These are phyloP conservation scores for Jatropha podagrica DNA, from an alignment of 441 rosid genomes.

Conservation along the genomic window DNA sequence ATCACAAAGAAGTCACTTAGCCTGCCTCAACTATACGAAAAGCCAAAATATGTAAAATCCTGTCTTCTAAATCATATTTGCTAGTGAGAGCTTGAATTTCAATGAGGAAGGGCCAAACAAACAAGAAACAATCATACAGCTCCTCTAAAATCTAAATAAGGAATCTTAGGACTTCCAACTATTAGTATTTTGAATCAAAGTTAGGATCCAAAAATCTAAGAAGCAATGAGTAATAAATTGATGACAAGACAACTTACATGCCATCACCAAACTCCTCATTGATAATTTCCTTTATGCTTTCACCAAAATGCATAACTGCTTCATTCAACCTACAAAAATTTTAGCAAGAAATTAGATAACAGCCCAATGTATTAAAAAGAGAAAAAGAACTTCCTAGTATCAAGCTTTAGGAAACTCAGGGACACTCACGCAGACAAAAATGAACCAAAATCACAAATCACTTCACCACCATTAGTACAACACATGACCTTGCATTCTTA, in stretches of 20 bases:
- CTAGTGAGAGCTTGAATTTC: slow-evolving; percentile 1
- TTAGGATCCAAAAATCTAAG: background rate
- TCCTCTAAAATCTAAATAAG: background rate
- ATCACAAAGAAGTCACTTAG: background rate
- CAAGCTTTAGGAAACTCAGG: background rate
- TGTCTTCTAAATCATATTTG: background rate
- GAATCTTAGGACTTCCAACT: background rate
- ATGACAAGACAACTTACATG: slow-evolving; percentile 52
- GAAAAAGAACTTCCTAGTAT: background rate
- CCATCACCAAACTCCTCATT: slow-evolving; percentile 98
- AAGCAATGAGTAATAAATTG: background rate
- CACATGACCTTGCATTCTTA: background rate
- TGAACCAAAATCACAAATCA: background rate
- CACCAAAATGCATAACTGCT: slow-evolving; percentile 96
- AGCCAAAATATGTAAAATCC: background rate
- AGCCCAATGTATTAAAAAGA: background rate
- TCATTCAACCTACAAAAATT: slow-evolving; percentile 68
- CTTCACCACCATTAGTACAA: background rate
- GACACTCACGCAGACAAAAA: background rate
- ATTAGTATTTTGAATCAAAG: background rate
- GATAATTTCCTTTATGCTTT: slow-evolving; percentile 91
- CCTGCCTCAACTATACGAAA: background rate
- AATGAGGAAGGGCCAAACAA: background rate
- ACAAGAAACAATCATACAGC: background rate
- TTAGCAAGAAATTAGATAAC: background rate